Evolutionary conservation across 2,329 filamentous ascomycete genomes (phyloP).

Genomic region (Fusarium aywerte): DNA sequence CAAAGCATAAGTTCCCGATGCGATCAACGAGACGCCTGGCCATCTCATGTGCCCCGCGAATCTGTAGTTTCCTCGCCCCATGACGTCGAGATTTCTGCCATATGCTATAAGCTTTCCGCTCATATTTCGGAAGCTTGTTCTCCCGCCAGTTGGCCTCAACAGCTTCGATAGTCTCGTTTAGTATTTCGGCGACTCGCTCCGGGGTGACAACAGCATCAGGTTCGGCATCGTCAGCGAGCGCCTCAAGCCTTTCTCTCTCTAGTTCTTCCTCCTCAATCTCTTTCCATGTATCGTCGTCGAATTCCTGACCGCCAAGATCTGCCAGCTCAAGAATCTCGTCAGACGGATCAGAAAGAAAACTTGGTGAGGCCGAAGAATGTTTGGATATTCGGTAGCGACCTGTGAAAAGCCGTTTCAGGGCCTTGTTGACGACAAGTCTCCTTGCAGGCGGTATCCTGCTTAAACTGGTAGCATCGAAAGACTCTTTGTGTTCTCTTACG

Average conservation of each 20-base stretch:
- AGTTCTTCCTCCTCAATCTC: slow-evolving; percentile 65
- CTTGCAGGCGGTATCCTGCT: slow-evolving; percentile 55
- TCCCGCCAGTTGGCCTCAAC: slow-evolving; percentile 67
- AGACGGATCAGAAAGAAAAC: slow-evolving; percentile 10
- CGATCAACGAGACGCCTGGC: slow-evolving; percentile 60
- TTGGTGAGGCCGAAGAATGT: slow-evolving; percentile 21
- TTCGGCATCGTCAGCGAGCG: not conserved
- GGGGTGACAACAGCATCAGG: slow-evolving; percentile 48
- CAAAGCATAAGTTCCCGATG: slow-evolving; percentile 64
- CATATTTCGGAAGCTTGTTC: slow-evolving; percentile 65
- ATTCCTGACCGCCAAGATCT: slow-evolving; percentile 43
- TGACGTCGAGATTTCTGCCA: slow-evolving; percentile 68
- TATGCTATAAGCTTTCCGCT: slow-evolving; percentile 66
- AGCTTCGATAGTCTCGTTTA: slow-evolving; percentile 56
- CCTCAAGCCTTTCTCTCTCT: slow-evolving; percentile 20
- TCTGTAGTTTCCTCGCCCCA: slow-evolving; percentile 51
- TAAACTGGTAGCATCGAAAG: slow-evolving; percentile 45
- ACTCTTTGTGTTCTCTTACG: slow-evolving; percentile 33
- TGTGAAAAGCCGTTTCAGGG: slow-evolving; percentile 55
- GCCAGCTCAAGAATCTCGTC: slow-evolving; percentile 24
- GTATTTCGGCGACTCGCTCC: slow-evolving; percentile 45
- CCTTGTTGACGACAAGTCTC: slow-evolving; percentile 55
- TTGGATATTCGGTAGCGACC: slow-evolving; percentile 41
- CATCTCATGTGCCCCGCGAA: slow-evolving; percentile 56
- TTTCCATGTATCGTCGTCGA: slow-evolving; percentile 66